Evolutionary conservation across 257 asterid genomes (phyloP), one percentile per base, ranked within the genome.

Genomic region (Fraxinus anomala): DNA sequence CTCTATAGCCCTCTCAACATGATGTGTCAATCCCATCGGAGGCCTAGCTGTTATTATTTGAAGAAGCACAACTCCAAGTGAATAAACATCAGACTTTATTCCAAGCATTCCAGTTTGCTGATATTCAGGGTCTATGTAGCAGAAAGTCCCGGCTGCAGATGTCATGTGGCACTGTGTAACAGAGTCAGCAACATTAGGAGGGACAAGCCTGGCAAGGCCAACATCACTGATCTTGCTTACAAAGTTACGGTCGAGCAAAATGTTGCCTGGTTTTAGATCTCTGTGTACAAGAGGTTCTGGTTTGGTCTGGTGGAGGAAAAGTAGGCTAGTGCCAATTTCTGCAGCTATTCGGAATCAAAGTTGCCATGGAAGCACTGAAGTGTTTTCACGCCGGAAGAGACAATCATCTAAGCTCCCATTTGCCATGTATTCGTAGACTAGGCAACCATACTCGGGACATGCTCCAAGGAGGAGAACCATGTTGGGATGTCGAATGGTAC

Each of bases 381-480:
- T 42, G 66, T 72, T 72, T 26, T 33, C 76, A 72, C 76, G 76
- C 42, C 66, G 33, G 40, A 72, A 72, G n/a, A 72, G 61, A 6
- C 76, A 42, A 33, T 72, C 76, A 14, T 72, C 66, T 72, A 72
- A 72, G 76, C 76, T 72, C 12, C 76, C 76, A 26, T 72, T 72
- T 63, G 56, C 65, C 76, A 72, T 72, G 7, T 42, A 72, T 21
- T 72, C 76, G 1, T 72, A 72, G 61, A 72, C 76, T 44, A 72
- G 61, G 14, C 76, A 72, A 72, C 76, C 76, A 28, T 44, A 72
- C 76, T 72, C 76, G 16, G 76, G 76, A 34, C 76, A 72, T 72
- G 76, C 76, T 42, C 76, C 76, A 23, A 72, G 76, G 66, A 72
- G 76, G 17, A 72, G 76, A 23, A 72, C 76, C 76, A 72, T 72